A percentile compares a stretch with the other conserved stretches of the same genome.
Conservation (phyloP, 106 monocot species). For the Dendrobium officinale region DNA sequence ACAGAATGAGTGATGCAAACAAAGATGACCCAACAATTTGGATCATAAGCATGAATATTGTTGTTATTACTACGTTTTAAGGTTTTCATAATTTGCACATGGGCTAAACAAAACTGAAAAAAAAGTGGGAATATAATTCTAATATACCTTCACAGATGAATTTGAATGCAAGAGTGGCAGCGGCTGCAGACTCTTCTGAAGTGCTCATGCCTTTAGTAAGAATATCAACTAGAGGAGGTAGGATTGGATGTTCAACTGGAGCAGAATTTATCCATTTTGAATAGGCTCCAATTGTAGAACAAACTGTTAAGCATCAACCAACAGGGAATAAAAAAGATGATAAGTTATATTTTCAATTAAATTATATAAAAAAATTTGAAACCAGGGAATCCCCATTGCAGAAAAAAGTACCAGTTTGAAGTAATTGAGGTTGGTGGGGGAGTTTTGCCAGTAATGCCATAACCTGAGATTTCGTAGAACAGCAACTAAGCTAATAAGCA, state of each 20-base stretch:
- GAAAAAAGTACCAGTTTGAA: constrained; percentile 60
- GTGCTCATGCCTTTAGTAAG: constrained; percentile 83
- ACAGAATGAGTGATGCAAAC: neutral
- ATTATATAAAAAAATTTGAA: neutral
- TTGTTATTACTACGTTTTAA: neutral
- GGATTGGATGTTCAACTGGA: constrained; percentile 54
- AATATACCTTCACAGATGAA: constrained; percentile 93
- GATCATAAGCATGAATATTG: neutral
- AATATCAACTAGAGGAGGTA: constrained; percentile 79
- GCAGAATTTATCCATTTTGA: constrained; percentile 88
- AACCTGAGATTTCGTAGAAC: constrained; percentile 35
- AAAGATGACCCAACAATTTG: neutral
- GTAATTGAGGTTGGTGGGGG: constrained; percentile 58
- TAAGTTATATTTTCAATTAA: neutral
- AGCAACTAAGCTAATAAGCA: neutral
- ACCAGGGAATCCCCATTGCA: neutral
- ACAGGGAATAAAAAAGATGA: neutral
- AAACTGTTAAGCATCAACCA: constrained; percentile 41
- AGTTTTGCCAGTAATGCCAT: constrained; percentile 75
- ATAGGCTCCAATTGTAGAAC: constrained; percentile 90
- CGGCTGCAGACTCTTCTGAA: constrained; percentile 72
- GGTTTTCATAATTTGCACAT: neutral
- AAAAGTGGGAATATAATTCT: neutral
- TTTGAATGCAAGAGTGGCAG: constrained; percentile 85
- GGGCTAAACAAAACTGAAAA: neutral